Evolutionary conservation across 208 protist genomes (phyloP).

Genomic region (Leishmania tarentolae): DNA sequence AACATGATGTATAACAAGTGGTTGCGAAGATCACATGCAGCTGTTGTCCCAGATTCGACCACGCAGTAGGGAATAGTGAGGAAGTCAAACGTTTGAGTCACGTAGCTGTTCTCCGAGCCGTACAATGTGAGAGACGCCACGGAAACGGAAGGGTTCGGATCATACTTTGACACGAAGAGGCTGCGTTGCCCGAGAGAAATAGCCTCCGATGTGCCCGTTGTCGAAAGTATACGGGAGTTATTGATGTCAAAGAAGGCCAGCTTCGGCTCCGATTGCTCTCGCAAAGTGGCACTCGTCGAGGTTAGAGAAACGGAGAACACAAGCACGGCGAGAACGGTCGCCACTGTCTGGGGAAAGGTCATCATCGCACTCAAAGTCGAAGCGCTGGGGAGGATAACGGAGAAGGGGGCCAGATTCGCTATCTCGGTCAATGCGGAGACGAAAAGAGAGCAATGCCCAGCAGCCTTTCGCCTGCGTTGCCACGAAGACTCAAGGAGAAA

Average conservation of each 20-base stretch:
- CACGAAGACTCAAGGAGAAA: neutral
- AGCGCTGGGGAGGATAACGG: neutral
- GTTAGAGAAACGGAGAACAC: neutral
- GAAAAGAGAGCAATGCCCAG: neutral
- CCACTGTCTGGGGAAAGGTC: neutral
- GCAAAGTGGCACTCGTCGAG: neutral
- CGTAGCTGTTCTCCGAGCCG: constrained; percentile 3
- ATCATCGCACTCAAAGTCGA: neutral
- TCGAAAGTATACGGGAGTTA: constrained; percentile 17
- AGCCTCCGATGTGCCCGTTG: neutral
- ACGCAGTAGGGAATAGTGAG: constrained; percentile 28
- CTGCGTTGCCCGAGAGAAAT: constrained; percentile 24
- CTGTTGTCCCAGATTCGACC: neutral
- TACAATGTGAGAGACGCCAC: constrained; percentile 16
- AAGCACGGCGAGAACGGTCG: neutral
- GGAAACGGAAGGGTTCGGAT: constrained; percentile 8
- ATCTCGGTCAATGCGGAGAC: neutral
- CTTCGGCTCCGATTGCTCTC: neutral
- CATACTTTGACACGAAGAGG: constrained; percentile 19
- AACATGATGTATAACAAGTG: constrained; percentile 29
- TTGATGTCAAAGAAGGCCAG: constrained; percentile 33
- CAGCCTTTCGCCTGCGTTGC: neutral
- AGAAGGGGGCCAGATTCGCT: neutral
- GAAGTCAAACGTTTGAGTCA: constrained; percentile 9
- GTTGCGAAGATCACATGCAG: constrained; percentile 11